Percentiles rank a stretch among this genome's conserved stretches.
Conservation (phyloP, 352 stramenopile genomes). For the Phytophthora idaei region DNA sequence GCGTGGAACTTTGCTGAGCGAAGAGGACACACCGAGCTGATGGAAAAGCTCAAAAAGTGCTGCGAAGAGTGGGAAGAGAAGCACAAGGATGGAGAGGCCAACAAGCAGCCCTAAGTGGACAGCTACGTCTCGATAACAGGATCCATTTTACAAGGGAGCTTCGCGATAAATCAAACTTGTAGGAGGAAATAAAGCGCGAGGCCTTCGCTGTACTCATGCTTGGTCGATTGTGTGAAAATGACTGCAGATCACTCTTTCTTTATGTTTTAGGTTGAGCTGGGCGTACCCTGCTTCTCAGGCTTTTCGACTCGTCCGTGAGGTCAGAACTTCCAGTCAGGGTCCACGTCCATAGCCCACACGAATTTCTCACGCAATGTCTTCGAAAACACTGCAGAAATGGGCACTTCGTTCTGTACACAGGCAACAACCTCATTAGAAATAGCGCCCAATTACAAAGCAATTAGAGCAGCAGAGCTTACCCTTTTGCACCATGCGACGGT, state of each 20-base stretch:
- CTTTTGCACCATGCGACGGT: constrained; percentile 99
- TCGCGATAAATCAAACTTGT: constrained; percentile 8
- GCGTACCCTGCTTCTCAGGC: constrained; percentile 1
- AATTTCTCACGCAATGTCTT: constrained; percentile 99
- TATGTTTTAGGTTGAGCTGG: constrained; percentile 23
- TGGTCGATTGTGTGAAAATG: too few relatives aligned
- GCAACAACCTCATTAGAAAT: too few relatives aligned
- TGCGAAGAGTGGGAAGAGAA: constrained; percentile 63
- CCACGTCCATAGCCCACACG: constrained; percentile 99
- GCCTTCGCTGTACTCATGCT: constrained; percentile 1
- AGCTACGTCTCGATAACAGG: not conserved
- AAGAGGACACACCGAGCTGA: constrained; percentile 64
- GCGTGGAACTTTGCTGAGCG: constrained; percentile 78
- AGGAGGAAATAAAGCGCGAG: constrained; percentile 8
- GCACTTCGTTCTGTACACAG: constrained; percentile 88
- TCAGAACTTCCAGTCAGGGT: constrained; percentile 96
- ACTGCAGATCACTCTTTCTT: constrained; percentile 22
- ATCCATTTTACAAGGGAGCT: not conserved
- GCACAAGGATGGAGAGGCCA: constrained; percentile 25
- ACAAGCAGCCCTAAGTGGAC: constrained; percentile 21
- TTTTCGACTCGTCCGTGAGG: constrained; percentile 1
- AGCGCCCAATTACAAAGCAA: too few relatives aligned
- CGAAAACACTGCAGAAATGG: constrained; percentile 98
- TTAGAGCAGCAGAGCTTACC: constrained; percentile 79
- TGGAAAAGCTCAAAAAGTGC: constrained; percentile 73